A percentile compares a stretch with the other conserved stretches of the same genome.
Conservation (phyloP, 208 protist species). For the Naegleria lovaniensis region DNA sequence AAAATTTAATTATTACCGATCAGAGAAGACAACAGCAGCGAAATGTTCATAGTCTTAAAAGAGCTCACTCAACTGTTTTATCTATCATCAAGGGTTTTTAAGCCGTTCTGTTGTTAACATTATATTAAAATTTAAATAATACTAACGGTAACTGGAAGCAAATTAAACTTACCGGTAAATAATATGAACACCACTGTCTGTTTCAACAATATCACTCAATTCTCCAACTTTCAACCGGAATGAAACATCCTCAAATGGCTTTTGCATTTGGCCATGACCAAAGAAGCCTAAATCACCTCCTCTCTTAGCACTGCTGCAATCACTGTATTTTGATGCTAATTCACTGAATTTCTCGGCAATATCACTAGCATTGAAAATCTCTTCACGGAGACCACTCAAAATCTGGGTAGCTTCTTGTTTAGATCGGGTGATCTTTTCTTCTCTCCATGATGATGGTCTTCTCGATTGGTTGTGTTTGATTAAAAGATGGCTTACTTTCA, state of each 20-base stretch:
- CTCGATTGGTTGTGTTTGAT: constrained; percentile 76
- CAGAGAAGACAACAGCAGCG: no score
- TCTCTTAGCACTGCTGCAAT: constrained; percentile 70
- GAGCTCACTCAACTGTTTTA: no score
- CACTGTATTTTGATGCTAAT: constrained; percentile 66
- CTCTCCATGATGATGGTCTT: constrained; percentile 75
- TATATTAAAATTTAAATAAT: no score
- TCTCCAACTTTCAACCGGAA: constrained; percentile 66
- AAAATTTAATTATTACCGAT: no score
- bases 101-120: no score
- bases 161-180: constrained; percentile 43
- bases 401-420: constrained; percentile 65
- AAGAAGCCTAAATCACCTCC: constrained; percentile 76
- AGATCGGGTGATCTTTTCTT: constrained; percentile 56
- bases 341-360: constrained; percentile 66
- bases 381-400: constrained; percentile 59
- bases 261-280: constrained; percentile 81
- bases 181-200: constrained; percentile 78
- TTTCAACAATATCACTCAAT: constrained; percentile 67
- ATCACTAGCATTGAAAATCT: constrained; percentile 55
- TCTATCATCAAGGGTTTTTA: no score
- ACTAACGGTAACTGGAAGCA: no score
- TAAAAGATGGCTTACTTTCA: constrained; percentile 56
- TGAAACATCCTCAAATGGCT: constrained; percentile 77
- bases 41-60: no score